A percentile compares a stretch with the other conserved stretches of the same genome.
phyloP scores from a whole-genome alignment of 768 basidiomycete genomes.

The Phaeolepiota aurea region DNA sequence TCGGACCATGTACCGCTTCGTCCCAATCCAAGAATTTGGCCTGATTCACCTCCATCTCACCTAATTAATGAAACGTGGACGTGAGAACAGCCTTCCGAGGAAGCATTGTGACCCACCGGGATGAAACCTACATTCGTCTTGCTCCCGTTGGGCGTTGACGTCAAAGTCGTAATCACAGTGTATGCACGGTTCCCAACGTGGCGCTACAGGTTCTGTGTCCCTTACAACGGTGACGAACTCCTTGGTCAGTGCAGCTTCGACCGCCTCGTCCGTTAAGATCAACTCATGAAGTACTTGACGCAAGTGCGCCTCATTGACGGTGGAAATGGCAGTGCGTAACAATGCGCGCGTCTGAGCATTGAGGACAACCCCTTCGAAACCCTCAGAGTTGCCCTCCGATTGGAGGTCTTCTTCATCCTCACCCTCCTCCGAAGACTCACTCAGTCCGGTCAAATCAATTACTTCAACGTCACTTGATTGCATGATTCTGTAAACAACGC shows the following conservation, averaged over 20 bases:
- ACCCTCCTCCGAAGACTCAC: constrained; percentile 18
- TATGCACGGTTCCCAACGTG: constrained; percentile 37
- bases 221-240: constrained; percentile 34
- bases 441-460: constrained; percentile 36
- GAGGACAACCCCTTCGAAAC: constrained; percentile 26
- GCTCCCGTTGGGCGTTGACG: constrained; percentile 21
- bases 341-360: constrained; percentile 31
- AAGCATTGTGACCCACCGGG: no score
- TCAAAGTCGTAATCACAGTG: constrained; percentile 44
- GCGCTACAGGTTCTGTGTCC: constrained; percentile 23
- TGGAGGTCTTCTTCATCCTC: constrained; percentile 13
- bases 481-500: constrained; percentile 11
- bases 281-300: constrained; percentile 29
- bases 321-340: constrained; percentile 29
- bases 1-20: constrained; percentile 36
- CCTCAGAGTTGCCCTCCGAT: constrained; percentile 15
- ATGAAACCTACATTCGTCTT: constrained; percentile 41
- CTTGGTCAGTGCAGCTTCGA: constrained; percentile 32
- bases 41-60: constrained; percentile 31
- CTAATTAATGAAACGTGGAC: constrained; percentile 15
- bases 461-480: constrained; percentile 21
- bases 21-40: constrained; percentile 38
- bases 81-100: no score
- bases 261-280: constrained; percentile 28
- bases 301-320: constrained; percentile 26